Percentiles rank a stretch among this genome's conserved stretches.
These are phyloP conservation scores for Russula sp. DNA, from an alignment of 768 basidiomycete genomes.

Conservation along the genomic window DNA sequence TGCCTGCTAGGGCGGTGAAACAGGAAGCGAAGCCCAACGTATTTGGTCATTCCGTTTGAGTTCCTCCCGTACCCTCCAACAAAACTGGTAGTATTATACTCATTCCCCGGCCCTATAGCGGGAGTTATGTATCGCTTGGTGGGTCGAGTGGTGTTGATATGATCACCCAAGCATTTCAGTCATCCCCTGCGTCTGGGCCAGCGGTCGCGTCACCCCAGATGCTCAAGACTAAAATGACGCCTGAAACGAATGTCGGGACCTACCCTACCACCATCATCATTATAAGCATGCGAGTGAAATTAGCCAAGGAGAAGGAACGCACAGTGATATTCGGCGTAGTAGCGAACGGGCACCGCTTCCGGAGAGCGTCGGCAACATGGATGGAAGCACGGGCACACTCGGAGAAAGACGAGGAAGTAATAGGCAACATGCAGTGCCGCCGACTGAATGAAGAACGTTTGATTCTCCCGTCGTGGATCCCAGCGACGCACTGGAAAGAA, in stretches of 20 bases:
- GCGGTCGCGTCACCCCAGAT: slow-evolving; percentile 44
- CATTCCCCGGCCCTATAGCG: slow-evolving; percentile 10
- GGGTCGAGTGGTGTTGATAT: slow-evolving; percentile 14
- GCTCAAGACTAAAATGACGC: slow-evolving; percentile 53
- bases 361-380: slow-evolving; percentile 42
- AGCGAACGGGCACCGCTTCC: slow-evolving; percentile 31
- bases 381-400: slow-evolving; percentile 50
- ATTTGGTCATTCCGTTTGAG: background rate
- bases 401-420: slow-evolving; percentile 44
- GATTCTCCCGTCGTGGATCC: slow-evolving; percentile 44
- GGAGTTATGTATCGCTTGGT: slow-evolving; percentile 14
- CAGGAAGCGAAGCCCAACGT: background rate
- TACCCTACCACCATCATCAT: slow-evolving; percentile 26
- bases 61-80: background rate
- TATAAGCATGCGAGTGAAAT: slow-evolving; percentile 7
- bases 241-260: slow-evolving; percentile 46
- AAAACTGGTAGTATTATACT: background rate
- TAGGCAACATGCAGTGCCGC: slow-evolving; percentile 41
- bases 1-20: background rate
- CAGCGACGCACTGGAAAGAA: slow-evolving; percentile 38
- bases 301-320: background rate
- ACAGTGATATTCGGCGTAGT: slow-evolving; percentile 26
- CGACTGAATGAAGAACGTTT: slow-evolving; percentile 41
- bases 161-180: background rate
- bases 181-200: background rate